Evolutionary conservation across 805 yeast genomes (phyloP), one percentile per base, ranked within the genome.

Genomic region (Wickerhamiella lipophila): DNA sequence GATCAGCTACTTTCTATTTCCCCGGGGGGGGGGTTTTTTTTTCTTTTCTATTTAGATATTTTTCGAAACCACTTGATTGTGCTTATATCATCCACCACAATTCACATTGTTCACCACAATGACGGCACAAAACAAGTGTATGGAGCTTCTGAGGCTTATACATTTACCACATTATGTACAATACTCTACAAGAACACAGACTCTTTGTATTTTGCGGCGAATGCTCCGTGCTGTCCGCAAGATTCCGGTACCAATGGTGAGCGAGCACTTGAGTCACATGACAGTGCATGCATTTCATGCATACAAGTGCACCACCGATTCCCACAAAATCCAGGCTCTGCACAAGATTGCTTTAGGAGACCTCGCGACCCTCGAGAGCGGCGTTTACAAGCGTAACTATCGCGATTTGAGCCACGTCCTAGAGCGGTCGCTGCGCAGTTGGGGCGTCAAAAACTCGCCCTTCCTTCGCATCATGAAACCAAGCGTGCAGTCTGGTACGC

Each of bases 271-370:
- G 21, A 39, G 48, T 45, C 48, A 45, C 48, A 27, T 36, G 48
- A 41, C 50, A 16, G 13, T 23, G 13, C 43, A 48, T 19, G 29
- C 35, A 23, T 57, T 58, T 44, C 41, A 49, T 6, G 51, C 55
- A 3, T 50, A 39, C 48, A 56, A 51, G 38, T 58, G 54, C 45
- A 55, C 53, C 27, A 50, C 55, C n/a, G 48, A 50, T 29, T 34
- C 36, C 8, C 8, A 12, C 3, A 45, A 49, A 19, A 41, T 59
- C 6, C 15, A 39, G 15, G 56, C 53, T 2, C 52, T 59, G 29
- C 25, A 49, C 2, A 22, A 41, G 11, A 30, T 29, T 3, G 61
- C 57, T 1, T 19, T 25, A 23, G 46, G 36, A 2, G 53, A 54
- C n/a, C 30, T 52, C 29, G 38, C 30, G 27, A 16, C 42, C 4